Evolutionary conservation across 2,329 filamentous ascomycete genomes (phyloP), one percentile per base, ranked within the genome.

Genomic region (Fusarium secorum): DNA sequence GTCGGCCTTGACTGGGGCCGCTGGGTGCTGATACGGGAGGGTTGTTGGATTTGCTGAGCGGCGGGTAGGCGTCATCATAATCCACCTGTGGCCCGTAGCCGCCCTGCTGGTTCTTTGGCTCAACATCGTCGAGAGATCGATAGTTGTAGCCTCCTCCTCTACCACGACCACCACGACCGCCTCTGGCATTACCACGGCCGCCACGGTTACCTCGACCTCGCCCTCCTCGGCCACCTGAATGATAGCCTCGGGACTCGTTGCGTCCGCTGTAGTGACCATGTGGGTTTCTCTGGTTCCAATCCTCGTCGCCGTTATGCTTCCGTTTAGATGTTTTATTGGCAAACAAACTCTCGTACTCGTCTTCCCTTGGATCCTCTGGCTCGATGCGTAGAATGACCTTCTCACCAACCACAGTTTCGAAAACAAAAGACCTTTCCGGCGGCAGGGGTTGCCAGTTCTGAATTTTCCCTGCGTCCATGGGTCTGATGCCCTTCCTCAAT

Each of bases 321-420:
- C 90, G 87, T 74, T 90, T 90, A 62, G 86, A 82, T 38, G 83
- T 80, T 76, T 87, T 91, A 75, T 87, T 90, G 35, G 86, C 84
- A 70, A 89, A 89, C 22, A 88, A 81, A 74, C 85, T 88, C 73
- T 92, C 89, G 76, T 89, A 90, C 68, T 89, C 87, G 68, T 88
- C 88, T 74, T 92, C 89, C 28, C 82, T 80, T 5, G 83, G 82
- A 54, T 89, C 83, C 69, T 95, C 93, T 56, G 90, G 85, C 79
- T 97, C 94, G 49, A 98, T 90, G 4, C 92, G 88, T 55, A 98
- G 82, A 70, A 96, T 85, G 20, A 93, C 89, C 82, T 97, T 97
- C 81, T 98, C 95, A 22, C 92, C 92, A 3, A 98, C 93, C 0
- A 89, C 89, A 2, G 92, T 94, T 69, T 97, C 93, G 75, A 98